Percentiles rank a stretch among this genome's conserved stretches.
These are phyloP conservation scores for Skeletonema menzelii DNA, from an alignment of 108 stramenopile genomes.

Conservation along the genomic window DNA sequence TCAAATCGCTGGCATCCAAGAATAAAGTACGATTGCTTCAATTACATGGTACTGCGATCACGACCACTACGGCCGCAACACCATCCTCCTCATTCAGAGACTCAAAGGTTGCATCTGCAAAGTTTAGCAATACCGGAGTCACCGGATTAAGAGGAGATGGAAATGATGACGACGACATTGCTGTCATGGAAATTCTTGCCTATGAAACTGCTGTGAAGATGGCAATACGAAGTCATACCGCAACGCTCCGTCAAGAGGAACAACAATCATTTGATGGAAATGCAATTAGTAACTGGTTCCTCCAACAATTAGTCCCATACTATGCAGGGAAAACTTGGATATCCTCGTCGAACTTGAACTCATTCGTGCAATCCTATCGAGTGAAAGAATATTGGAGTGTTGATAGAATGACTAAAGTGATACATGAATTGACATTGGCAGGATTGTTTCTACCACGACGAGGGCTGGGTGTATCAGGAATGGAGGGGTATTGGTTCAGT, in stretches of 20 bases:
- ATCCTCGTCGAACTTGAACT: conserved; percentile 19
- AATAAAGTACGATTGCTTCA: conserved; percentile 31
- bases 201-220: conserved; percentile 36
- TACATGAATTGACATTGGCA: conserved; percentile 31
- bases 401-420: conserved; percentile 12
- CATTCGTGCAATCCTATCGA: conserved; percentile 4
- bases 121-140: background rate
- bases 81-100: background rate
- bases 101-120: background rate
- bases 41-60: conserved; percentile 38
- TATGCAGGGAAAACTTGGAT: conserved; percentile 40
- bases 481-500: conserved; percentile 45
- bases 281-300: conserved; percentile 25
- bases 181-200: conserved; percentile 41
- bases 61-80: background rate
- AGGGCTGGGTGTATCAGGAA: conserved; percentile 10
- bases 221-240: conserved; percentile 19
- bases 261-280: background rate
- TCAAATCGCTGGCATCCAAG: conserved; percentile 8
- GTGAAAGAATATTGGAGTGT: background rate
- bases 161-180: conserved; percentile 44
- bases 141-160: conserved; percentile 14
- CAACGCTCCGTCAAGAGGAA: background rate
- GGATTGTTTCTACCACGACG: conserved; percentile 38
- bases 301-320: conserved; percentile 14